A percentile compares a stretch with the other conserved stretches of the same genome.
These are phyloP conservation scores for Yamadazyma pseudoaaseri DNA, from an alignment of 1,139 yeast genomes.

Conservation along the genomic window DNA sequence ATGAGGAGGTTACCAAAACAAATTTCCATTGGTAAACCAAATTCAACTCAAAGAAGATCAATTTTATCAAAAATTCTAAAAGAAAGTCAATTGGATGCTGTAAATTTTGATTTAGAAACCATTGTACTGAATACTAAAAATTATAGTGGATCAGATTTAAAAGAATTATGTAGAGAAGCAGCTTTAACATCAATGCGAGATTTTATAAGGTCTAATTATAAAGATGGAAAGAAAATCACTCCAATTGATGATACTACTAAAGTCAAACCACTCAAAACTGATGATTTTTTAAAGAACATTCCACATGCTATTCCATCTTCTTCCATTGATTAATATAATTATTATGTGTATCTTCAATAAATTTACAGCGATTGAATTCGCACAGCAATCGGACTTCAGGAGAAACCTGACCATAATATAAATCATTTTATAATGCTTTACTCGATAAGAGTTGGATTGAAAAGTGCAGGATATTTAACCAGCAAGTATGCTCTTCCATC, in stretches of 20 bases:
- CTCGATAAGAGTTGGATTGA: neutral
- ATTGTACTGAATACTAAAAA: constrained; percentile 71
- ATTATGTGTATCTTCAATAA: neutral
- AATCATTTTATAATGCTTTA: neutral
- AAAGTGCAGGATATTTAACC: neutral
- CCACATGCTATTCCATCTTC: constrained; percentile 34
- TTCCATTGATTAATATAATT: constrained; percentile 24
- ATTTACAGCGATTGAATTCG: neutral
- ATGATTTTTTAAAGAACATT: constrained; percentile 43
- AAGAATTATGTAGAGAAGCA: constrained; percentile 91
- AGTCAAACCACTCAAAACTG: constrained; percentile 45
- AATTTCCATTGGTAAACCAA: constrained; percentile 78
- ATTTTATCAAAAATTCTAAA: constrained; percentile 66
- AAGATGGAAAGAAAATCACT: constrained; percentile 39
- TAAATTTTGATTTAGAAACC: constrained; percentile 57
- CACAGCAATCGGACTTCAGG: neutral
- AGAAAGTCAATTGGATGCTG: constrained; percentile 58
- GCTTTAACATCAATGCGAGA: constrained; percentile 89
- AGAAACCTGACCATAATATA: too few relatives aligned
- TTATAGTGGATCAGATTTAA: constrained; percentile 85
- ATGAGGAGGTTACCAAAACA: constrained; percentile 91
- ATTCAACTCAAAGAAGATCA: constrained; percentile 61
- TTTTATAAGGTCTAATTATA: constrained; percentile 55
- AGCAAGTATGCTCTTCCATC: too few relatives aligned
- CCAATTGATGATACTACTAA: constrained; percentile 24